phyloP scores from a whole-genome alignment of 2,329 filamentous ascomycete species.

The Ophiocordyceps robertsii region DNA sequence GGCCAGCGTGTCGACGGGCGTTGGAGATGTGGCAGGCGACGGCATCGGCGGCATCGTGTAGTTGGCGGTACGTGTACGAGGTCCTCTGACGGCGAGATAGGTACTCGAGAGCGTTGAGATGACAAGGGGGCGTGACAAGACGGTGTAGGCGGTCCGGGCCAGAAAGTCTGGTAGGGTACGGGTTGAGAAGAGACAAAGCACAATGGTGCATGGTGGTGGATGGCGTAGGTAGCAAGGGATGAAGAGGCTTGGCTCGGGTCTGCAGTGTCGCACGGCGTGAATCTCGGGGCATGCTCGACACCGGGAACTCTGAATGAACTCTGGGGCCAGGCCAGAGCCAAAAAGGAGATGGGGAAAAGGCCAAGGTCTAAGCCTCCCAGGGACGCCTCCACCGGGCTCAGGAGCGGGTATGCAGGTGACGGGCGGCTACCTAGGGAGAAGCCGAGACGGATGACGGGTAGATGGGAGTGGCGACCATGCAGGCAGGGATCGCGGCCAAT shows the following conservation, averaged over 20 bases:
- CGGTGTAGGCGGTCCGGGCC: slow-evolving; percentile 38
- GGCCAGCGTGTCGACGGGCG: slow-evolving; percentile 2
- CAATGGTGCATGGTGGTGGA: slow-evolving; percentile 11
- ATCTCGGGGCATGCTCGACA: too few relatives aligned
- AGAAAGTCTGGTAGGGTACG: slow-evolving; percentile 22
- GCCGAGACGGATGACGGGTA: not conserved
- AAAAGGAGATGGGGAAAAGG: too few relatives aligned
- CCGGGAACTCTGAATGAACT: too few relatives aligned
- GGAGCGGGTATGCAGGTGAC: not conserved
- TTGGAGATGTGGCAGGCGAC: slow-evolving; percentile 38
- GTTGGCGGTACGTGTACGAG: slow-evolving; percentile 44
- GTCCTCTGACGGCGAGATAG: slow-evolving; percentile 12
- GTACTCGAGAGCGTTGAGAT: slow-evolving; percentile 18
- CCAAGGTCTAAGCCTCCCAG: too few relatives aligned
- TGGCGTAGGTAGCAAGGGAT: not conserved
- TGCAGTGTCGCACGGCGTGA: too few relatives aligned
- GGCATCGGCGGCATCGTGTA: slow-evolving; percentile 43
- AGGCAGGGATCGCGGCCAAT: not conserved
- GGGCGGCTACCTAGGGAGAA: not conserved
- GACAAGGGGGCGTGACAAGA: slow-evolving; percentile 36
- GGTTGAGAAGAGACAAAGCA: slow-evolving; percentile 32
- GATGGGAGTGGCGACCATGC: not conserved
- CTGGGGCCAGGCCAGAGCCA: too few relatives aligned
- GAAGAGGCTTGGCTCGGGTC: not conserved
- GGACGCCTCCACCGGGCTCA: too few relatives aligned